Conservation (phyloP, 176 grass and related monocot genomes). For the Rhipidocladum racemiflorum region DNA sequence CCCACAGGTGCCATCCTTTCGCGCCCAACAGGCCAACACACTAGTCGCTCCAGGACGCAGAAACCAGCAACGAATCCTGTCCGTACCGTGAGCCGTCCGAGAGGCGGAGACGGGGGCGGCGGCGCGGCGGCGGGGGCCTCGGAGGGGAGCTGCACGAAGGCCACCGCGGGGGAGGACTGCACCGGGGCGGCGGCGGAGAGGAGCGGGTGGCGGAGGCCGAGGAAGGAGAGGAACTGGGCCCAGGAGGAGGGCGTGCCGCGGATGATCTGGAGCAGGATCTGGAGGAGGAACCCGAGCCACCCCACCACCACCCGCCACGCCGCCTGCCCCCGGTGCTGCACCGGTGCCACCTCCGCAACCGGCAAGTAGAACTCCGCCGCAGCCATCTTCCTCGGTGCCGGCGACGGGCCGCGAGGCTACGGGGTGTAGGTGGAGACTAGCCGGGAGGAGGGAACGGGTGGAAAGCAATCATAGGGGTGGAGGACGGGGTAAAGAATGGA, state of each 20-base stretch:
- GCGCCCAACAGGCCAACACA: background rate
- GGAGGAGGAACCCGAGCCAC: conserved; percentile 56
- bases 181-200: conserved; percentile 20
- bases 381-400: conserved; percentile 32
- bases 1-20: background rate
- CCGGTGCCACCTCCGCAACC: conserved; percentile 8
- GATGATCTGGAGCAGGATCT: conserved; percentile 53
- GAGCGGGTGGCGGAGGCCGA: conserved; percentile 35
- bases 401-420: background rate
- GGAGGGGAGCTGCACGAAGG: conserved; percentile 60
- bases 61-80: background rate
- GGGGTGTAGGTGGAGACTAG: conserved; percentile 21
- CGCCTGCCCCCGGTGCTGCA: conserved; percentile 8
- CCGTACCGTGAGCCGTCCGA: conserved; percentile 51
- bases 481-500: no score
- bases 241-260: conserved; percentile 47
- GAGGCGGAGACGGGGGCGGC: background rate
- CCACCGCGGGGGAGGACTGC: conserved; percentile 27
- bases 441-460: background rate
- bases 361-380: conserved; percentile 16
- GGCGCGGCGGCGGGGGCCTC: conserved; percentile 29
- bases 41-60: background rate
- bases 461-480: conserved; percentile 36
- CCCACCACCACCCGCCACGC: conserved; percentile 49
- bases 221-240: conserved; percentile 39